These are phyloP conservation scores for Auricularia sp. DNA, from an alignment of 768 basidiomycete genomes.

Conservation along the genomic window DNA sequence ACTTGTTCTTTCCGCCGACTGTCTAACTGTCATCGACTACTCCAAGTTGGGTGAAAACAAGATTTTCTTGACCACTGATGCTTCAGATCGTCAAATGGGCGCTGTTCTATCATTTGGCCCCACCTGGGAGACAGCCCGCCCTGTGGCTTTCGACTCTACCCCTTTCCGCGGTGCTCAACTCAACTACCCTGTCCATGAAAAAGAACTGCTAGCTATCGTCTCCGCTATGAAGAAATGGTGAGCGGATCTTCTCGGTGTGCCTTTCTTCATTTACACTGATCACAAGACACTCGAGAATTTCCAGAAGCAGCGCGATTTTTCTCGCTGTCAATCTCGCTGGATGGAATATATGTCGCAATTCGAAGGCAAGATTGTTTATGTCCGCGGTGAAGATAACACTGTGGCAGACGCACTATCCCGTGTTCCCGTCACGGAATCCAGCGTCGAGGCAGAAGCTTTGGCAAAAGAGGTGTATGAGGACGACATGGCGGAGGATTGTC, in stretches of 20 bases:
- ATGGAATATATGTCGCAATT: constrained; percentile 28
- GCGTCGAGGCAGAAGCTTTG: neutral
- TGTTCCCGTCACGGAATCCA: constrained; percentile 5
- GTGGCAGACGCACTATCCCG: constrained; percentile 32
- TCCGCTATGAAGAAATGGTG: constrained; percentile 19
- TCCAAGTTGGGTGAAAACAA: constrained; percentile 17
- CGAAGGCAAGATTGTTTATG: constrained; percentile 25
- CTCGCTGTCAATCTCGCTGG: constrained; percentile 27
- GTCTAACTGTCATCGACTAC: constrained; percentile 25
- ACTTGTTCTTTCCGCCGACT: constrained; percentile 16
- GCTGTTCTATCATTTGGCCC: constrained; percentile 22
- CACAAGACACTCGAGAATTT: constrained; percentile 29
- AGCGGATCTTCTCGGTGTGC: constrained; percentile 13
- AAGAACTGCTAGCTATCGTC: constrained; percentile 30
- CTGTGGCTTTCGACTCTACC: constrained; percentile 24
- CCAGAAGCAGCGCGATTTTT: constrained; percentile 22
- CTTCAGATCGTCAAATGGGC: constrained; percentile 20
- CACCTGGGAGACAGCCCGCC: constrained; percentile 22
- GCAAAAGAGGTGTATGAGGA: neutral
- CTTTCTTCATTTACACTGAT: constrained; percentile 24
- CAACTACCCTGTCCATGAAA: constrained; percentile 30
- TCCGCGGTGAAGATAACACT: constrained; percentile 29
- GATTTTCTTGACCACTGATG: constrained; percentile 27
- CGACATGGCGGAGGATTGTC: too few relatives aligned
- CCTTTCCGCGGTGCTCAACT: constrained; percentile 19